Percentiles rank a stretch among this genome's conserved stretches.
Evolutionary conservation across 1,284 basidiomycete genomes (phyloP).

Genomic region (Bjerkandera adusta): DNA sequence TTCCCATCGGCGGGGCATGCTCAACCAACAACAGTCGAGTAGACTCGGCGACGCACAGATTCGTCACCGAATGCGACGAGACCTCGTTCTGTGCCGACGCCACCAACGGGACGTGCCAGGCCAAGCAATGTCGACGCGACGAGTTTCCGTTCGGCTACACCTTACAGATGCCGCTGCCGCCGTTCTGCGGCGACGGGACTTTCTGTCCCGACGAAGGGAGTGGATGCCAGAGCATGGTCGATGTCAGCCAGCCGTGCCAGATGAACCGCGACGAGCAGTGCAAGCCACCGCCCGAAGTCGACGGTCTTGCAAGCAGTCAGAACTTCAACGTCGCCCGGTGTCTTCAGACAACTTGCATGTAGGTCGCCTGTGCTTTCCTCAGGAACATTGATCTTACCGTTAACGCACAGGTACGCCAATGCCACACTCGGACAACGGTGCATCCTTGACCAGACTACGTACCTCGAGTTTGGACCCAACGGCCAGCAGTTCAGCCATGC

Average conservation of each 20-base stretch:
- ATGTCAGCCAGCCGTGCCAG: conserved; percentile 56
- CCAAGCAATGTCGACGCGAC: conserved; percentile 58
- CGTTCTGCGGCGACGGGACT: conserved; percentile 48
- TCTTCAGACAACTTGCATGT: conserved; percentile 62
- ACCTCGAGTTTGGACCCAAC: conserved; percentile 46
- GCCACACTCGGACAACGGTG: conserved; percentile 55
- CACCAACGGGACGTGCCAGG: conserved; percentile 43
- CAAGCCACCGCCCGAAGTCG: conserved; percentile 41
- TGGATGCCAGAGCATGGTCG: conserved; percentile 48
- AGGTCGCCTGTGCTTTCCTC: conserved; percentile 27
- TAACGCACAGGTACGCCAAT: conserved; percentile 51
- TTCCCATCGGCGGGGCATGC: conserved; percentile 27
- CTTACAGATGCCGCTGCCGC: conserved; percentile 46
- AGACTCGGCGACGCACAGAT: conserved; percentile 56
- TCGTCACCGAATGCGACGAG: conserved; percentile 64
- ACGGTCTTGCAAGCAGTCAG: conserved; percentile 36
- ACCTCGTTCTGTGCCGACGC: conserved; percentile 54
- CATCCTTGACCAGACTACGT: conserved; percentile 58
- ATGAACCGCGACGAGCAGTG: conserved; percentile 75
- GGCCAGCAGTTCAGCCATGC: conserved; percentile 47
- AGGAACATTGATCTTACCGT: background rate
- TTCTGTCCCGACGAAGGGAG: conserved; percentile 77
- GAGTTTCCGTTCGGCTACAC: conserved; percentile 59
- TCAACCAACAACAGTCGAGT: conserved; percentile 46
- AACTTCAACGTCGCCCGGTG: conserved; percentile 63